Evolutionary conservation across 768 basidiomycete genomes (phyloP), one percentile per base, ranked within the genome.

Genomic region (Serendipita indica): DNA sequence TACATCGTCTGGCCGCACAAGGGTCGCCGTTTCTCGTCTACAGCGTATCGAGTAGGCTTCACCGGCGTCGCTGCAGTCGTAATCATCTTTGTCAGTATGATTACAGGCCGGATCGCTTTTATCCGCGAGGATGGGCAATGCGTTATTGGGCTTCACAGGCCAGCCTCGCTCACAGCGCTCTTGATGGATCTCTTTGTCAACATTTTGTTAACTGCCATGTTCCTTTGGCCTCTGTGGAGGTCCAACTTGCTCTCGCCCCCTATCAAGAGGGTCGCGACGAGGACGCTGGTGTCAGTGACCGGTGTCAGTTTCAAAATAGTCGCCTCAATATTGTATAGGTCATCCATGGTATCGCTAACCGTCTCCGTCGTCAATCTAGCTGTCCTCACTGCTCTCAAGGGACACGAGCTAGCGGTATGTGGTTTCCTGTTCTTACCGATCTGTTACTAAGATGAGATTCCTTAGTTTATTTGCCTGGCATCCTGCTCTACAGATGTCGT

Each of bases 351-450:
- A 20, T 74, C 77, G 0, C 70, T 80, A 10, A 70, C 72, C 6
- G 78, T 78, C 6, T 78, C 77, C 12, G 72, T 74, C 34, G n/a
- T 64, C 49, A 74, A 81, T 64, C 73, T 79, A 34, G 63, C 68
- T 7, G 65, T 78, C 20, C 69, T 81, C 28, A 74, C 75, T 10
- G 52, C 70, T 25, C 57, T 75, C 65, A 67, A 78, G 41, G 78
- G 78, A 3, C 64, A 69, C 18, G 71, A 79, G 62, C 65, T 76
- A 4, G 75, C 70, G 32, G 41, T 43, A 43, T n/a, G 41, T 43
- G 37, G 18, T n/a, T 6, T 18, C n/a, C 41, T n/a, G n/a, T n/a
- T 7, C n/a, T 43, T 25, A n/a, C n/a, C n/a, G 18, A n/a, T 43
- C n/a, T 43, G 6, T 25, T 43, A 18, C 37, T 39, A 12, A 39